Base-by-base conservation (phyloP, 495 filamentous ascomycete species). In the Xylaria grammica region DNA sequence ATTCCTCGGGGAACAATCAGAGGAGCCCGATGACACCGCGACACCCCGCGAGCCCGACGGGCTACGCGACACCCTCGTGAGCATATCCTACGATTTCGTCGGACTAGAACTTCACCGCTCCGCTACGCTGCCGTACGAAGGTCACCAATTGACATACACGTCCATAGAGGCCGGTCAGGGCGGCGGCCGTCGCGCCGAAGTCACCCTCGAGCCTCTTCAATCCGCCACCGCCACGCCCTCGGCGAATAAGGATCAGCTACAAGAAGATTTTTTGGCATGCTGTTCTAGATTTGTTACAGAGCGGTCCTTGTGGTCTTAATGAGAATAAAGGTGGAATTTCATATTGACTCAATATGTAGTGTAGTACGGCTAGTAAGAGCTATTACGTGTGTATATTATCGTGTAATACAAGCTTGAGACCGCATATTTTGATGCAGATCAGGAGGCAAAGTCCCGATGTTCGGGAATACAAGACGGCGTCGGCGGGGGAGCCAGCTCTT, bases 31-130 rank as follows among this genome's bases (percentile, higher is more conserved):
- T n/a, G n/a, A n/a, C n/a, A n/a, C n/a, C n/a, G n/a, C n/a, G n/a
- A n/a, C n/a, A n/a, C n/a, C n/a, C n/a, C n/a, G n/a, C n/a, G n/a
- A n/a, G n/a, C n/a, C n/a, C n/a, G n/a, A n/a, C n/a, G n/a, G n/a
- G n/a, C n/a, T n/a, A n/a, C n/a, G n/a, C 0, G 63, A 70, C 29
- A 65, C 74, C 15, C 34, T 70, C 26, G 22, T 78, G 26, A 58
- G 71, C 24, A 67, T 82, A 10, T 62, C 76, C 38, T 86, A 87
- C 74, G 65, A 75, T 22, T 81, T 83, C 65, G 74, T 73, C 29
- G 78, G 78, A 3, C 59, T 83, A 7, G 82, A 86, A 52, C 65
- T 81, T 8, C 74, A 75, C 8, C 74, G 74, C 26, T 67, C 69
- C 46, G 63, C 81, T 22, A 62, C 72, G 1, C 65, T 79, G 27